These are phyloP conservation scores for Candida glucosophila DNA, from an alignment of 1,139 yeast species.

Conservation along the genomic window DNA sequence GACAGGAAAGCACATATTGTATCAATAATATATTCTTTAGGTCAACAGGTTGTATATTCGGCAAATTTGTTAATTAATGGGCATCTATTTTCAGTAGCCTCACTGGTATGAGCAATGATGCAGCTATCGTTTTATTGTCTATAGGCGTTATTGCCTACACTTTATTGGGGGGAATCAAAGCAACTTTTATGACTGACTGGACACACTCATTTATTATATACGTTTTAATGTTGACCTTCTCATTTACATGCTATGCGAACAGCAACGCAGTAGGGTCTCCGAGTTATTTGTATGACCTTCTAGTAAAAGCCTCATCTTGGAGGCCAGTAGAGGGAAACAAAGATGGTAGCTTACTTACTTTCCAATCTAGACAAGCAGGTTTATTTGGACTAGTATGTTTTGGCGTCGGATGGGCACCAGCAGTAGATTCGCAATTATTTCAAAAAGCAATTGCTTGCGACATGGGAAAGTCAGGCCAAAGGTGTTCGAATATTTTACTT, in stretches of 20 bases:
- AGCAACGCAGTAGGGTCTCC: constrained; percentile 18
- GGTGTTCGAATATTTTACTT: constrained; percentile 20
- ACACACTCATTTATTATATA: constrained; percentile 26
- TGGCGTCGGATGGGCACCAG: constrained; percentile 20
- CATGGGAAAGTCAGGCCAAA: constrained; percentile 9
- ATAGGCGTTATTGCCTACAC: constrained; percentile 30
- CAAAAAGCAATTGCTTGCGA: constrained; percentile 28
- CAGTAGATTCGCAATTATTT: constrained; percentile 25
- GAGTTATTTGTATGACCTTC: constrained; percentile 17
- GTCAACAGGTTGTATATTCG: constrained; percentile 28
- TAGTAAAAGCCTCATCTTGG: constrained; percentile 9
- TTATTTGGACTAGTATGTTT: constrained; percentile 21
- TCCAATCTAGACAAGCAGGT: constrained; percentile 23
- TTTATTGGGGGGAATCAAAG: constrained; percentile 32
- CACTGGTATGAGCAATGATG: constrained; percentile 23
- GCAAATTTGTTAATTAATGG: constrained; percentile 21
- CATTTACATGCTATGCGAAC: constrained; percentile 16
- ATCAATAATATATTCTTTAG: constrained; percentile 23
- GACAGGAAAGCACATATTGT: constrained; percentile 20
- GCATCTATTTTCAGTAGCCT: constrained; percentile 13
- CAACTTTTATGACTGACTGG: constrained; percentile 31
- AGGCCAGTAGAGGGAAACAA: constrained; percentile 22
- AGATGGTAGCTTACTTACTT: constrained; percentile 24
- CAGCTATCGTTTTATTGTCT: constrained; percentile 26
- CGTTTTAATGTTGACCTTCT: constrained; percentile 8